A percentile compares a stretch with the other conserved stretches of the same genome.
Evolutionary conservation across 1,139 yeast genomes (phyloP).

Genomic region (Pichia norvegensis): DNA sequence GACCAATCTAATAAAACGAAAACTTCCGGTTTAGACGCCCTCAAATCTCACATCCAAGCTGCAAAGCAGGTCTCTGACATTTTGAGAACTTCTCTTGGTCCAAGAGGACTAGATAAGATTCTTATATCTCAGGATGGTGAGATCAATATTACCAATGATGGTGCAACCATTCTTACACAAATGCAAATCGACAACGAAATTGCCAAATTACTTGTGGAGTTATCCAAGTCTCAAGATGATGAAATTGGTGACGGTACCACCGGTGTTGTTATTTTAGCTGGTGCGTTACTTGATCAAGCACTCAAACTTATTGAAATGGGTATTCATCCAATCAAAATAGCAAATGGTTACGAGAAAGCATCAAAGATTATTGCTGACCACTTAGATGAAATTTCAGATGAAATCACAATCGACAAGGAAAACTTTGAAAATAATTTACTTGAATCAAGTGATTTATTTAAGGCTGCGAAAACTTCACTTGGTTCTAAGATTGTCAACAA

Average conservation of each 20-base stretch:
- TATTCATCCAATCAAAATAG: constrained; percentile 92
- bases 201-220: constrained; percentile 89
- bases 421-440: constrained; percentile 41
- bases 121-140: constrained; percentile 92
- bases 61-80: constrained; percentile 94
- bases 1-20: constrained; percentile 94
- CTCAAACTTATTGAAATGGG: constrained; percentile 91
- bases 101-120: constrained; percentile 96
- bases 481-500: constrained; percentile 96
- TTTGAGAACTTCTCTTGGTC: constrained; percentile 88
- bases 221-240: constrained; percentile 93
- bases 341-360: constrained; percentile 96
- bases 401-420: constrained; percentile 34
- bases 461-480: constrained; percentile 89
- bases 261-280: constrained; percentile 95
- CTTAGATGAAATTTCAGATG: constrained; percentile 68
- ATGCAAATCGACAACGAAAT: constrained; percentile 96
- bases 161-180: constrained; percentile 92
- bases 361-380: constrained; percentile 81
- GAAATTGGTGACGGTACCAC: constrained; percentile 99
- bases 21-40: constrained; percentile 90
- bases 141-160: constrained; percentile 95
- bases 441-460: constrained; percentile 51
- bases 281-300: constrained; percentile 92
- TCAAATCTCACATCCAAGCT: constrained; percentile 89